Percentiles rank a stretch among this genome's conserved stretches.
Conservation (phyloP, 805 yeast genomes). For the Brettanomyces anomalus region DNA sequence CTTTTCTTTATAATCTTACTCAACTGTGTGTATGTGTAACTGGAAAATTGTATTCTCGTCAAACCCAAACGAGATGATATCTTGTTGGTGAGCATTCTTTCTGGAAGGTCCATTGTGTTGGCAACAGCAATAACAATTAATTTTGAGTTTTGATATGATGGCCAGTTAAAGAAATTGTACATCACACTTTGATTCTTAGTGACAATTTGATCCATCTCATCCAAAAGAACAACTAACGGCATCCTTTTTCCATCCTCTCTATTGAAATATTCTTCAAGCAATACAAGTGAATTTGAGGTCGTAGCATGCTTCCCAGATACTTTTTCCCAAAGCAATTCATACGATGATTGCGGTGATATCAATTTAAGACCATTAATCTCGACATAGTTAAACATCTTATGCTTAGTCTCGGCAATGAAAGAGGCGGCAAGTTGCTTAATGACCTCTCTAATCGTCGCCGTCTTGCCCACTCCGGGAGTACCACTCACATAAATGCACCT, state of each 20-base stretch:
- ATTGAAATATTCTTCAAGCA: constrained; percentile 64
- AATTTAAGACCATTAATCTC: constrained; percentile 91
- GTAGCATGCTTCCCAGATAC: constrained; percentile 52
- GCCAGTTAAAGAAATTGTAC: constrained; percentile 98
- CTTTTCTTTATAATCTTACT: constrained; percentile 66
- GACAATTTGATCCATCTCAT: constrained; percentile 89
- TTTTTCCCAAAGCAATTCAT: constrained; percentile 75
- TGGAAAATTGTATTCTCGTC: constrained; percentile 77
- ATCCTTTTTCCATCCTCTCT: constrained; percentile 25
- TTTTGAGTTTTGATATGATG: constrained; percentile 70
- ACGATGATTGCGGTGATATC: constrained; percentile 69
- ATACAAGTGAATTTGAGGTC: constrained; percentile 53
- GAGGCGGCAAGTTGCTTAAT: constrained; percentile 48
- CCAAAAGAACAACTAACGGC: constrained; percentile 72
- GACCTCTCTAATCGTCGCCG: constrained; percentile 87
- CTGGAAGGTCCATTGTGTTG: constrained; percentile 96
- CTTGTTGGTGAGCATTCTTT: constrained; percentile 76
- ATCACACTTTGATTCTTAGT: constrained; percentile 75
- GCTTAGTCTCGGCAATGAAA: constrained; percentile 13
- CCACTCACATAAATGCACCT: constrained; percentile 89
- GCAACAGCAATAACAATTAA: constrained; percentile 89
- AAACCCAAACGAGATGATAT: constrained; percentile 87
- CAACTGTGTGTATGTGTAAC: constrained; percentile 76
- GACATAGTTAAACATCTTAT: constrained; percentile 49
- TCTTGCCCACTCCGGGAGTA: constrained; percentile 97